Base-by-base conservation (phyloP, 208 protist species). In the Wallacemonas rigidus region DNA sequence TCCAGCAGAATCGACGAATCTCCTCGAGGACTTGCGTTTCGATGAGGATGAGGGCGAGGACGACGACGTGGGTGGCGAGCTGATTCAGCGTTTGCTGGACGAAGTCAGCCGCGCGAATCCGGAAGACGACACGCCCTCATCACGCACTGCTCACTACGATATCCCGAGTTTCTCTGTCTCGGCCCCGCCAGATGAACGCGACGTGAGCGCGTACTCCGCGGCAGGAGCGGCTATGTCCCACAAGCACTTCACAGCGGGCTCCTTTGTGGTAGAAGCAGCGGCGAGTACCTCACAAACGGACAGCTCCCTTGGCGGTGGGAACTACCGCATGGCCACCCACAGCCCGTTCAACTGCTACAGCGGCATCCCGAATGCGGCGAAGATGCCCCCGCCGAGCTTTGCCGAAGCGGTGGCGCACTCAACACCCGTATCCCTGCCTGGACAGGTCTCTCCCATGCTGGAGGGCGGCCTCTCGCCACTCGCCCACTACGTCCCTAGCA, bases 301-400 rank as follows among this genome's bases (percentile, higher is more conserved):
- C 43, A 65, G 60, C 60, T 41, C 26, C 41, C 6, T 48, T 4
- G 26, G 60, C 43, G 60, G 26, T 26, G 26, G 7, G 9, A 45
- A 65, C 60, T 65, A 65, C 60, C 60, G 26, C 60, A 65, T 76
- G 45, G 61, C 43, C 5, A 69, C 74, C 12, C 80, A 65, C 50
- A 79, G 65, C 69, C 75, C 74, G 3, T 86, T 73, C 63, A 82
- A 73, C 67, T 82, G 81, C 72, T 83, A 82, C 73, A 76, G 72
- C 35, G 74, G 74, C 54, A 85, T 83, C 40, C 76, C 72, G 40
- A 57, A 64, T 51, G 26, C 44, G 1, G n/a, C 48, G 17, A 86
- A 86, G 62, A 76, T 70, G 67, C 83, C 87, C 17, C 86, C 86
- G 67, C 87, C 87, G 55, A 85, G 85, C 50, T 95, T 95, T 57